A percentile compares a stretch with the other conserved stretches of the same genome.
Conservation (phyloP, 495 filamentous ascomycete species). For the Articulospora tetracladia region DNA sequence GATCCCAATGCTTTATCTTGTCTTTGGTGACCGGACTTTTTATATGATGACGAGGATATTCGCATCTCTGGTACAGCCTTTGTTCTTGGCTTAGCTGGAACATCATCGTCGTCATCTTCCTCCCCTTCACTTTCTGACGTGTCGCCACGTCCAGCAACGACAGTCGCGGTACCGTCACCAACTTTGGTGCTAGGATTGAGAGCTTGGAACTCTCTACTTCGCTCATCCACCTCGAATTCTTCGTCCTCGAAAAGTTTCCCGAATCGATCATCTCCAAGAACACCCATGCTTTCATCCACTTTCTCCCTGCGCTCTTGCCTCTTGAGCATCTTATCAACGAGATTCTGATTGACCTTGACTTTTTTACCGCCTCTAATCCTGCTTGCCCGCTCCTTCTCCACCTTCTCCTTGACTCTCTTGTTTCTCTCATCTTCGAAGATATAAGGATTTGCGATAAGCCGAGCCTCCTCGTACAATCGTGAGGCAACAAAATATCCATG, state of each 20-base stretch:
- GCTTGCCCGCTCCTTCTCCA: conserved; percentile 88
- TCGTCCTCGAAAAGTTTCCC: conserved; percentile 82
- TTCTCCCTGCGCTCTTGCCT: conserved; percentile 77
- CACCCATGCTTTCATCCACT: conserved; percentile 51
- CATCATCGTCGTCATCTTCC: conserved; percentile 38
- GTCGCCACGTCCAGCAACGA: conserved; percentile 25
- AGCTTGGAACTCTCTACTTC: conserved; percentile 76
- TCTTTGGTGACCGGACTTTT: conserved; percentile 47
- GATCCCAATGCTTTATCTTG: conserved; percentile 69
- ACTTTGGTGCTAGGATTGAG: conserved; percentile 77
- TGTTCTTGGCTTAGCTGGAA: conserved; percentile 28
- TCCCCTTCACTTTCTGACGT: conserved; percentile 33
- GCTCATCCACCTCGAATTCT: conserved; percentile 90
- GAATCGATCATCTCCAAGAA: conserved; percentile 85
- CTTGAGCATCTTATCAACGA: conserved; percentile 79
- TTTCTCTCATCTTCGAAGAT: conserved; percentile 85
- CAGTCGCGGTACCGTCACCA: conserved; percentile 20
- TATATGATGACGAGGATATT: conserved; percentile 63
- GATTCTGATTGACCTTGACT: conserved; percentile 84
- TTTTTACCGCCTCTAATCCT: conserved; percentile 91
- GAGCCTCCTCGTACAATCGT: conserved; percentile 89
- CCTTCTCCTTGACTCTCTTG: conserved; percentile 84
- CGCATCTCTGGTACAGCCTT: conserved; percentile 53
- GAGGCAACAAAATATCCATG: conserved; percentile 97
- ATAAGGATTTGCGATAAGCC: conserved; percentile 86